phyloP scores from a whole-genome alignment of 805 yeast genomes.

The Cyberlindnera bimundalis region DNA sequence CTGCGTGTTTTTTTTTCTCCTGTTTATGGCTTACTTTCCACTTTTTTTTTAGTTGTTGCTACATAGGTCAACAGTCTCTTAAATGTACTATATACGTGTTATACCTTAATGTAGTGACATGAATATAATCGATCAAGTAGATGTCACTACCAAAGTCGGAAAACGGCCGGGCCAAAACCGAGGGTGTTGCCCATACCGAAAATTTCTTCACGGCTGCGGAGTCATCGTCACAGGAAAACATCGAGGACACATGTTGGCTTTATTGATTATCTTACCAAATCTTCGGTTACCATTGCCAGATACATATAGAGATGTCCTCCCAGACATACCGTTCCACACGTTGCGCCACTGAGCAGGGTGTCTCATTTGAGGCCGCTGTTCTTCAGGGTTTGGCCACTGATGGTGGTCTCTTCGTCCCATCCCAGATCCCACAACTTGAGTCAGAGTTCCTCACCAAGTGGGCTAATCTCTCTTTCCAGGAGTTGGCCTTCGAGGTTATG shows the following conservation, averaged over 20 bases:
- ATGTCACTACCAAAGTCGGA: too few relatives aligned
- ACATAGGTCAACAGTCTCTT: too few relatives aligned
- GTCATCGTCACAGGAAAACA: constrained; percentile 2
- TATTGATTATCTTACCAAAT: too few relatives aligned
- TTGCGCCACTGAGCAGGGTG: constrained; percentile 45
- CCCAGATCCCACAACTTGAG: constrained; percentile 65
- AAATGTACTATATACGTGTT: neutral
- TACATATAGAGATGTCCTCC: constrained; percentile 31
- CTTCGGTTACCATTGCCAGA: too few relatives aligned
- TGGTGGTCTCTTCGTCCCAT: constrained; percentile 93
- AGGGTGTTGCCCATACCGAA: neutral
- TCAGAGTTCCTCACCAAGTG: constrained; percentile 57
- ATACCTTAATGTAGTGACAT: neutral
- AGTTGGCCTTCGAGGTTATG: constrained; percentile 83
- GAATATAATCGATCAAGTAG: too few relatives aligned
- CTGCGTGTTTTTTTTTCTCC: too few relatives aligned
- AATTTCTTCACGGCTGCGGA: neutral
- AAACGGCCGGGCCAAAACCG: too few relatives aligned
- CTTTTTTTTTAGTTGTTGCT: neutral
- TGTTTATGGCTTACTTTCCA: too few relatives aligned
- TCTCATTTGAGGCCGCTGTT: constrained; percentile 76
- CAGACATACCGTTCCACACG: constrained; percentile 81
- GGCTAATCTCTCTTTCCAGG: constrained; percentile 75
- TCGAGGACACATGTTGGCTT: neutral
- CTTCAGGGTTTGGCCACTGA: constrained; percentile 93